These are phyloP conservation scores for Silene noctiflora DNA, from an alignment of 179 eudicot species.

Conservation along the genomic window DNA sequence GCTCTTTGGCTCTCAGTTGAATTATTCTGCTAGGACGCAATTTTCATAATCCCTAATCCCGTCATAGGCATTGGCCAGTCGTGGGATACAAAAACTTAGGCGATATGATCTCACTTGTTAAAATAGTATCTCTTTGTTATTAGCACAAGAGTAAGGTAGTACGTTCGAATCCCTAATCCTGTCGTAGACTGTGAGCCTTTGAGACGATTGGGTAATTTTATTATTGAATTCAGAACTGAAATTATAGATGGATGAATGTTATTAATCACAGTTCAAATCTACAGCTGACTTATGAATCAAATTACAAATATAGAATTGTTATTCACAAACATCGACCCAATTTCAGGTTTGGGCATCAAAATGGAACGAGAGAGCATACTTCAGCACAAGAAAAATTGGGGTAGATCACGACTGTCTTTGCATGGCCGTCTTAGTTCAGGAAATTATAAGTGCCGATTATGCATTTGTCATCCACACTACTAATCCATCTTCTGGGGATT, in stretches of 20 bases:
- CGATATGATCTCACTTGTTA: no score
- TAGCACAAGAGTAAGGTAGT: no score
- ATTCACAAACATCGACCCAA: neutral
- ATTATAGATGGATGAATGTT: neutral
- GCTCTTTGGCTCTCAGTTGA: conserved; percentile 10
- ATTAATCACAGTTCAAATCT: neutral
- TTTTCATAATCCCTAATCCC: neutral
- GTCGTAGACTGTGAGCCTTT: no score
- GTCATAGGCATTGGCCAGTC: no score
- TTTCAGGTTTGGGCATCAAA: conserved; percentile 97
- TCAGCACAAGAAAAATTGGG: conserved; percentile 89
- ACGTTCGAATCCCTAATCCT: no score
- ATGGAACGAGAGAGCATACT: conserved; percentile 98
- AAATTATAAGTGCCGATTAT: conserved; percentile 89
- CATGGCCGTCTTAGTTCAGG: conserved; percentile 99
- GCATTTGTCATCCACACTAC: conserved; percentile 99
- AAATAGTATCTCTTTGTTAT: no score
- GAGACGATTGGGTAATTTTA: no score
- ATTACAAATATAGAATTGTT: neutral
- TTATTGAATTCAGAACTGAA: no score
- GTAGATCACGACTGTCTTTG: conserved; percentile 87
- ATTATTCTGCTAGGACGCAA: neutral
- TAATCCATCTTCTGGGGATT: conserved; percentile 94
- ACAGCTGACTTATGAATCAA: neutral
- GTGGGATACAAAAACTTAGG: no score